phyloP scores from a whole-genome alignment of 1,284 basidiomycete genomes.

The Ceratobasidium sp. region DNA sequence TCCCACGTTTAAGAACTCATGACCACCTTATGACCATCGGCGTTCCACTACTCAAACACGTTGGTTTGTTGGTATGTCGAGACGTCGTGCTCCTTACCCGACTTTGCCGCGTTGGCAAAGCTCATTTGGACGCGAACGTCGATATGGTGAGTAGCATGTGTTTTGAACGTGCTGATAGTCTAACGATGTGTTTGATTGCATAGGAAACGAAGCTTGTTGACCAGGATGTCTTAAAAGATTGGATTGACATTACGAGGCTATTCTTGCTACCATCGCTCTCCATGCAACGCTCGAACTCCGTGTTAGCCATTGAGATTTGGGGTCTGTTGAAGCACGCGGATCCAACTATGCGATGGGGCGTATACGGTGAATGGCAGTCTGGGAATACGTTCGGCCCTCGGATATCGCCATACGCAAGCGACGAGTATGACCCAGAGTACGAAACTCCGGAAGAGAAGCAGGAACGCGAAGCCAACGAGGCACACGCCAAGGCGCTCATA shows the following conservation, averaged over 20 bases:
- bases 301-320: slow-evolving; percentile 90
- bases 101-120: slow-evolving; percentile 66
- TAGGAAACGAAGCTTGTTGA: slow-evolving; percentile 36
- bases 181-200: background rate
- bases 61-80: slow-evolving; percentile 79
- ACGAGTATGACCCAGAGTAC: slow-evolving; percentile 38
- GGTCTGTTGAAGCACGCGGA: slow-evolving; percentile 82
- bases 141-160: slow-evolving; percentile 20
- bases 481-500: slow-evolving; percentile 52
- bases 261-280: slow-evolving; percentile 90
- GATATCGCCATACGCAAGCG: slow-evolving; percentile 38
- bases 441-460: slow-evolving; percentile 35
- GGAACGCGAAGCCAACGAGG: slow-evolving; percentile 59
- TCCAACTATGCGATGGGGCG: slow-evolving; percentile 80
- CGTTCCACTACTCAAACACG: slow-evolving; percentile 78
- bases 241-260: slow-evolving; percentile 83
- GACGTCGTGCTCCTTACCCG: slow-evolving; percentile 72
- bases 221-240: slow-evolving; percentile 57
- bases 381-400: slow-evolving; percentile 49
- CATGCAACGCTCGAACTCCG: slow-evolving; percentile 84
- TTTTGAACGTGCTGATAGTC: background rate
- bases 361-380: slow-evolving; percentile 95
- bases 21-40: slow-evolving; percentile 78
- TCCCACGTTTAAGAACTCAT: slow-evolving; percentile 71
- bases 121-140: slow-evolving; percentile 57